Conservation (phyloP, 306 rosid species). For the Cicer pinnatifidum region DNA sequence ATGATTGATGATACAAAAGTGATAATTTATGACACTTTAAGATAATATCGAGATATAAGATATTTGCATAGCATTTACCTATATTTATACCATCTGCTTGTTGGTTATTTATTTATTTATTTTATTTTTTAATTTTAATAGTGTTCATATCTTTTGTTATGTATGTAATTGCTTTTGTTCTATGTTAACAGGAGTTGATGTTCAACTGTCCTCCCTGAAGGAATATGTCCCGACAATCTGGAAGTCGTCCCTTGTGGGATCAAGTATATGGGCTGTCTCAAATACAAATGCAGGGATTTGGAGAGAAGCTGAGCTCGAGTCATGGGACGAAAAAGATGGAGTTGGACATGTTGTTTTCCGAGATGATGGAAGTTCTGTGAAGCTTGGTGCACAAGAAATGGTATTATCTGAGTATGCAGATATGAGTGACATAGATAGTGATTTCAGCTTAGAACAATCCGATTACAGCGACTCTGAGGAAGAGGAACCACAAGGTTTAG, state of each 20-base stretch:
- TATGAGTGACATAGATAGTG: constrained; percentile 57
- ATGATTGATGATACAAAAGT: neutral
- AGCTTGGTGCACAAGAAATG: constrained; percentile 67
- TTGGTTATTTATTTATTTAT: neutral
- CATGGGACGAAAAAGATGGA: constrained; percentile 73
- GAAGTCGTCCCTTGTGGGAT: constrained; percentile 77
- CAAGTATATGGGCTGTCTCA: constrained; percentile 77
- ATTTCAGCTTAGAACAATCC: constrained; percentile 63
- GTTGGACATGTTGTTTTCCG: constrained; percentile 82
- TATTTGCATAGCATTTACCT: neutral
- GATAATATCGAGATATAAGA: neutral
- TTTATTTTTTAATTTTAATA: too few species aligned
- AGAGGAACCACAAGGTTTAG: constrained; percentile 67
- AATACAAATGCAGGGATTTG: constrained; percentile 67
- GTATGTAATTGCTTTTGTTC: constrained; percentile 35
- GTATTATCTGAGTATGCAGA: constrained; percentile 73
- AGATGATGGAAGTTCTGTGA: constrained; percentile 76
- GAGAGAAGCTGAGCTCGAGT: constrained; percentile 91
- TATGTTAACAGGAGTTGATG: constrained; percentile 70
- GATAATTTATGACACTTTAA: neutral
- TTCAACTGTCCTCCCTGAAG: constrained; percentile 69
- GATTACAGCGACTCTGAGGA: constrained; percentile 76
- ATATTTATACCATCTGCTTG: constrained; percentile 6
- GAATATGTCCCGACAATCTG: constrained; percentile 71
- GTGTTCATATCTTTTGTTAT: constrained; percentile 9